These are phyloP conservation scores for Solanum virginianum DNA, from an alignment of 257 asterid genomes.

Conservation along the genomic window DNA sequence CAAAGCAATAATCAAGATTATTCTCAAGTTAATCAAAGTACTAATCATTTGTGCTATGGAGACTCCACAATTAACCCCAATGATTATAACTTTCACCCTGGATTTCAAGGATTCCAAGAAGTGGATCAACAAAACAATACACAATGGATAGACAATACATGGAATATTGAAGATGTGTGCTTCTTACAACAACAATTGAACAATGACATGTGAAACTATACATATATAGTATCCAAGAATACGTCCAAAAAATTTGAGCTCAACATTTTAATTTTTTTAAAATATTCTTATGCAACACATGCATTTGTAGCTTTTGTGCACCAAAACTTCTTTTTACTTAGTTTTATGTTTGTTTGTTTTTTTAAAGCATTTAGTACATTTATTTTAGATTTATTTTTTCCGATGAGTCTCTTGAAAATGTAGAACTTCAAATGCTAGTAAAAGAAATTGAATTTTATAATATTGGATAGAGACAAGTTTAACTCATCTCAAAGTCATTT, in stretches of 20 bases:
- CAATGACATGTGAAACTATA: neutral
- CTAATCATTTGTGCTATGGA: conserved; percentile 1
- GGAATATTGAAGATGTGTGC: conserved; percentile 62
- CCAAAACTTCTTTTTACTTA: neutral
- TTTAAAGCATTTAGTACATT: neutral
- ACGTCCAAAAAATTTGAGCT: neutral
- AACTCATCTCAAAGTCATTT: neutral
- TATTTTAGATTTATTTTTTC: neutral
- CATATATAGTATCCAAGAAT: neutral
- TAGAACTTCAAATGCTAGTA: neutral
- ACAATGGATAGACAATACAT: conserved; percentile 45
- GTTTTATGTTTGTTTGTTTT: neutral
- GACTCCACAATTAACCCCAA: conserved; percentile 37
- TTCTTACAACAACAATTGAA: conserved; percentile 42
- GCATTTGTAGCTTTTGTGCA: neutral
- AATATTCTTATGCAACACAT: neutral
- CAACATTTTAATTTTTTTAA: neutral
- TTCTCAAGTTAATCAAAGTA: conserved; percentile 11
- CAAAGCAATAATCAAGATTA: conserved; percentile 20
- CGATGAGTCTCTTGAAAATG: neutral
- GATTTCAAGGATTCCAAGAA: conserved; percentile 12
- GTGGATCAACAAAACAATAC: conserved; percentile 18
- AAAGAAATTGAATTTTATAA: neutral
- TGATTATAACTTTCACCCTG: conserved; percentile 27
- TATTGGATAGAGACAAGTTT: neutral